Percentiles rank a stretch among this genome's conserved stretches.
These are phyloP conservation scores for Fraxinus angustifolia DNA, from an alignment of 305 asterid species.

Conservation along the genomic window DNA sequence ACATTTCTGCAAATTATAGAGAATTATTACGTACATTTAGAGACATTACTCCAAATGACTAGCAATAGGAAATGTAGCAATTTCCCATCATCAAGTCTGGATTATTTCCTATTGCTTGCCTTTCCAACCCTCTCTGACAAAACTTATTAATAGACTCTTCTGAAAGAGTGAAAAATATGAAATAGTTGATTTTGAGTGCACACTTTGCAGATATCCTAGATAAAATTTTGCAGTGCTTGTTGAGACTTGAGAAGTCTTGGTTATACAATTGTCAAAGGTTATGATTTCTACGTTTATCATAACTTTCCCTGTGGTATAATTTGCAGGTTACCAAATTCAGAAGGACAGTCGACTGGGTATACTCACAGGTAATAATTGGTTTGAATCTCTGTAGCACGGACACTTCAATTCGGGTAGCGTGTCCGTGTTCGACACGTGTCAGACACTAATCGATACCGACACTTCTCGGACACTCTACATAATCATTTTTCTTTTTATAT, in stretches of 20 bases:
- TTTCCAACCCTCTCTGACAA: background rate
- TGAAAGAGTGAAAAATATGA: slow-evolving; percentile 6
- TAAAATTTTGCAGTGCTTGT: slow-evolving; percentile 8
- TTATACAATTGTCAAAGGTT: slow-evolving; percentile 4
- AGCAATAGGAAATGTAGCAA: slow-evolving; percentile 6
- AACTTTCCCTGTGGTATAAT: slow-evolving; percentile 3
- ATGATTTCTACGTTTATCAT: background rate
- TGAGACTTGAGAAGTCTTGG: slow-evolving; percentile 1
- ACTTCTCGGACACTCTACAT: too few relatives aligned
- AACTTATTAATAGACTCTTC: background rate
- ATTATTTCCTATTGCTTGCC: background rate
- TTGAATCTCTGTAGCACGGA: background rate
- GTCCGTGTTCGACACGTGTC: too few relatives aligned
- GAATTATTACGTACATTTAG: background rate
- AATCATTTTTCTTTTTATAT: too few relatives aligned
- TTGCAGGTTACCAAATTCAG: slow-evolving; percentile 66
- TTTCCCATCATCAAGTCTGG: background rate
- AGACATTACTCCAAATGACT: background rate
- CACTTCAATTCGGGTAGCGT: too few relatives aligned
- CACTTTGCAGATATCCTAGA: background rate
- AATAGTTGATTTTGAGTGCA: background rate
- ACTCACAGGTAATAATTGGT: slow-evolving; percentile 54
- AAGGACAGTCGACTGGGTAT: slow-evolving; percentile 60
- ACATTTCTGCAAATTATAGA: background rate
- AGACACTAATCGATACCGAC: too few relatives aligned